phyloP scores from a whole-genome alignment of 352 stramenopile genomes.

The Proteromonas lacertae region DNA sequence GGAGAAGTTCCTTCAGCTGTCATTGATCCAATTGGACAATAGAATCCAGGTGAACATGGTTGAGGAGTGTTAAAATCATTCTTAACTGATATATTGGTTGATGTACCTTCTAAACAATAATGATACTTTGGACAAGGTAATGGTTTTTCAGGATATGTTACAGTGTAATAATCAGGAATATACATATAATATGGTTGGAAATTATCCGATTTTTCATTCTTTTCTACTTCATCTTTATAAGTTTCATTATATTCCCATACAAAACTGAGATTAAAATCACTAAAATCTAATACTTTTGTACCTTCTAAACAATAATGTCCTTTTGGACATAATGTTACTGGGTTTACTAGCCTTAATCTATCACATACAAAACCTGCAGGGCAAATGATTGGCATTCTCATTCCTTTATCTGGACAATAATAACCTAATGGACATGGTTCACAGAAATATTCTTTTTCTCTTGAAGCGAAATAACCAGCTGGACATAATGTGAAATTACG shows the following conservation, averaged over 20 bases:
- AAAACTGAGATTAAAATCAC: constrained; percentile 21
- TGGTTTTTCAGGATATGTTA: constrained; percentile 37
- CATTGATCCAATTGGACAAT: constrained; percentile 54
- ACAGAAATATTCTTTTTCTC: constrained; percentile 26
- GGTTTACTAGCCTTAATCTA: constrained; percentile 28
- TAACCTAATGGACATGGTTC: constrained; percentile 62
- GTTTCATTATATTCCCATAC: constrained; percentile 7
- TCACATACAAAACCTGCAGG: constrained; percentile 60
- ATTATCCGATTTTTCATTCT: constrained; percentile 34
- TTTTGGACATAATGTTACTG: constrained; percentile 34
- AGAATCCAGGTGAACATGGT: constrained; percentile 68
- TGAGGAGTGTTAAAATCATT: constrained; percentile 70
- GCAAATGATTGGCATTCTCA: constrained; percentile 47
- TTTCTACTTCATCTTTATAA: constrained; percentile 8
- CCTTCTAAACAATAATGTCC: constrained; percentile 64
- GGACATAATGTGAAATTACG: constrained; percentile 67
- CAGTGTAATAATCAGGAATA: background rate
- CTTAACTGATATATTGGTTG: constrained; percentile 16
- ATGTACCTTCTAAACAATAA: constrained; percentile 54
- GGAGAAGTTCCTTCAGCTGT: constrained; percentile 33
- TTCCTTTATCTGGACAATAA: constrained; percentile 54
- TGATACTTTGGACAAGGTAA: constrained; percentile 59
- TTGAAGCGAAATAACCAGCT: constrained; percentile 61
- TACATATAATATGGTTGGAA: constrained; percentile 58
- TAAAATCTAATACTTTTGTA: constrained; percentile 37